Base-by-base conservation (phyloP, 2,329 filamentous ascomycete genomes). In the Phaeosphaeria sp. region DNA sequence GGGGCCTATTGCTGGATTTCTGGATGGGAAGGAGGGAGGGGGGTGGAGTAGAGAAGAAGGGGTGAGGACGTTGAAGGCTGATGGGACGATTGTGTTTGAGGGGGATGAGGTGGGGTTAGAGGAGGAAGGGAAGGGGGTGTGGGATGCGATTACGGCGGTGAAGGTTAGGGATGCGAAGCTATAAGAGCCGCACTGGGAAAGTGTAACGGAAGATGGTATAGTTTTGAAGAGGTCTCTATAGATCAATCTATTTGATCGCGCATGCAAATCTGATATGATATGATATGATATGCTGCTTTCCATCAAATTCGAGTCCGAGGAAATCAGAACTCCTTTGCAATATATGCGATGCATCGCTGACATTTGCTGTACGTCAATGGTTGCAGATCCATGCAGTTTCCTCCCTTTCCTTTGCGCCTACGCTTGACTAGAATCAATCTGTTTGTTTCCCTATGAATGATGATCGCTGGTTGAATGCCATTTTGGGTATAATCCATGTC, bases 41-140 rank as follows among this genome's bases (percentile, higher is more conserved):
- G 76, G 72, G 0, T 77, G 78, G 0, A 49, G 56, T 22, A 65
- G 74, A 20, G 71, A 72, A 57, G 71, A 80, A 44, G 69, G 30
- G 30, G 11, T 85, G 54, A 72, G 82, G 53, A 78, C 78, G 42
- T 60, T 86, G 54, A 80, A 75, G 53, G 63, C 65, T 0, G 77
- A 84, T 70, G 84, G 84, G 0, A 67, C 55, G 11, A 77, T 85
- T 6, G 78, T 78, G 50, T 73, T 82, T 51, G 80, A 81, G 72
- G 64, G 75, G 13, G 84, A 86, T 15, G 84, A 86, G 68, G 69
- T 64, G 48, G 56, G 75, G 53, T 81, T 83, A 75, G 78, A 82
- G 2, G 76, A 81, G 42, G 82, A 36, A 13, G 30, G 81, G 0
- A 56, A 85, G 20, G 65, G 71, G 47, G 75, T 84, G 2, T 87